Evolutionary conservation across 2,329 filamentous ascomycete species (phyloP).

Genomic region (Diplocarpon rosae): DNA sequence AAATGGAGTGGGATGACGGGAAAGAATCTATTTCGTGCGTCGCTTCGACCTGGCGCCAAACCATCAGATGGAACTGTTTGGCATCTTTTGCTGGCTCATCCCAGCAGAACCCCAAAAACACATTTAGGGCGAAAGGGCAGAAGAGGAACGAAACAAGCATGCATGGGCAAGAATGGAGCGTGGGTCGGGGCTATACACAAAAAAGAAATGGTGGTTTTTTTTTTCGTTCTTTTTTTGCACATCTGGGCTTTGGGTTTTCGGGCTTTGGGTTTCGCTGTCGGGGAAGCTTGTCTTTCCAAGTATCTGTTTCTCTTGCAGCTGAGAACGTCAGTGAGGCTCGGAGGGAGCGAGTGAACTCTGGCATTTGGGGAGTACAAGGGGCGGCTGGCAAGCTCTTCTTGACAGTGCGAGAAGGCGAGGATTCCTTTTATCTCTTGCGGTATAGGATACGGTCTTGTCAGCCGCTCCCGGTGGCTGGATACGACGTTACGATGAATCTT

Average conservation of each 20-base stretch:
- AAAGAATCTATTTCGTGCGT: slow-evolving; percentile 11
- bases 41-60: slow-evolving; percentile 4
- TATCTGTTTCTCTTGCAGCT: background rate
- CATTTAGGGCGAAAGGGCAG: background rate
- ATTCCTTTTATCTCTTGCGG: background rate
- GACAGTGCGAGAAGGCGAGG: background rate
- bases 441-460: slow-evolving; percentile 1
- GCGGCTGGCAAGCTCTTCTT: background rate
- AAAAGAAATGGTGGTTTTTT: background rate
- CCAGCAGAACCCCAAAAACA: background rate
- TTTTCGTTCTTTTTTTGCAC: background rate
- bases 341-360: background rate
- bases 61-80: background rate
- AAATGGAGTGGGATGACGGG: slow-evolving; percentile 19
- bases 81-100: background rate
- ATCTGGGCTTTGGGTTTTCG: slow-evolving; percentile 4
- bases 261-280: background rate
- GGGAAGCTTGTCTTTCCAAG: background rate
- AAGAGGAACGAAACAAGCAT: slow-evolving; percentile 5
- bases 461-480: slow-evolving; percentile 1
- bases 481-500: slow-evolving; percentile 7
- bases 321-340: background rate
- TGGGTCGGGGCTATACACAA: slow-evolving; percentile 4
- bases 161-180: slow-evolving; percentile 3
- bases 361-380: background rate